A percentile compares a stretch with the other conserved stretches of the same genome.
Evolutionary conservation across 225 moss, liverwort and hornwort species (phyloP).

Genomic region (Marchantia paleacea): DNA sequence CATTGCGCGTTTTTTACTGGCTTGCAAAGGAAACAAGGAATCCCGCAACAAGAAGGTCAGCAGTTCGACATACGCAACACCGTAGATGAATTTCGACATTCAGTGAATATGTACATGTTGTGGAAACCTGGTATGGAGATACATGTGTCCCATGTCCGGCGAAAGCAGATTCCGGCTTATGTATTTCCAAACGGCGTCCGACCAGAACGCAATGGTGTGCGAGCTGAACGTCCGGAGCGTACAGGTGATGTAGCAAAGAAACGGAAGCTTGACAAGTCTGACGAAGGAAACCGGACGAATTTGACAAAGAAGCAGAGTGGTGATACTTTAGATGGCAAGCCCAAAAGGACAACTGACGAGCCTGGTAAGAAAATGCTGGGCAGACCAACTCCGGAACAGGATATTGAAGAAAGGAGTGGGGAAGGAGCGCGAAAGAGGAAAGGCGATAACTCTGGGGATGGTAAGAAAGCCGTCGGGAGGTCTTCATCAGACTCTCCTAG

Average conservation of each 20-base stretch:
- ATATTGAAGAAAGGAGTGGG: conserved; percentile 14
- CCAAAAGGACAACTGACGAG: conserved; percentile 5
- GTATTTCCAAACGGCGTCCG: conserved; percentile 82
- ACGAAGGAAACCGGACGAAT: neutral
- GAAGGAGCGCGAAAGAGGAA: conserved; percentile 15
- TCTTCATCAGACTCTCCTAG: conserved; percentile 12
- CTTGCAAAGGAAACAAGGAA: conserved; percentile 80
- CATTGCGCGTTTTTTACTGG: conserved; percentile 94
- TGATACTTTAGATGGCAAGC: neutral
- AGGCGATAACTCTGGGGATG: neutral
- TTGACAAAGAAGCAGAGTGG: neutral
- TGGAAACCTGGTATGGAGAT: conserved; percentile 91
- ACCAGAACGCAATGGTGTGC: conserved; percentile 44
- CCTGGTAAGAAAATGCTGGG: conserved; percentile 1
- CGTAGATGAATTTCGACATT: conserved; percentile 80
- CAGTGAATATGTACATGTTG: conserved; percentile 72
- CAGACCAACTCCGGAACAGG: conserved; percentile 21
- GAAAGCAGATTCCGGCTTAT: conserved; percentile 84
- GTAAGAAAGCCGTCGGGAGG: neutral
- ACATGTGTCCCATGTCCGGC: conserved; percentile 84
- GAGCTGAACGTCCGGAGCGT: conserved; percentile 14
- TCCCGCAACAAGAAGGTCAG: conserved; percentile 64
- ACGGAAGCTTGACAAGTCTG: conserved; percentile 1
- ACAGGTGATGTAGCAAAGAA: conserved; percentile 14
- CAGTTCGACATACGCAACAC: conserved; percentile 91